phyloP scores from a whole-genome alignment of 495 filamentous ascomycete species.

The Aspergillus avenaceus region DNA sequence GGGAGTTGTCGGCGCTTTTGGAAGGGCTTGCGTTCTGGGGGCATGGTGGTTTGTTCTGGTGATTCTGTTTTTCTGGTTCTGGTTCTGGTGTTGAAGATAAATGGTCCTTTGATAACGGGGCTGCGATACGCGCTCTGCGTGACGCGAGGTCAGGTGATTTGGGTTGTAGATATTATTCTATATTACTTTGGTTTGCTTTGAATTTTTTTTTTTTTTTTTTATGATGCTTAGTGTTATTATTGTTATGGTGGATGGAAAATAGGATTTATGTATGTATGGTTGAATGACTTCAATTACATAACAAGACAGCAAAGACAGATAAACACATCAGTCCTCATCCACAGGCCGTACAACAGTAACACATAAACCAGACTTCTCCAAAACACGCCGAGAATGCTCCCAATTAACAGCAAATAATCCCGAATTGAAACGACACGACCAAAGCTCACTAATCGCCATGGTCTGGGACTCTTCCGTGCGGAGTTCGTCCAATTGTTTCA shows the following conservation, averaged over 20 bases:
- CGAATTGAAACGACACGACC: constrained; percentile 42
- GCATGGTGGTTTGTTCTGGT: constrained; percentile 19
- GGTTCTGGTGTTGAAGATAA: background rate
- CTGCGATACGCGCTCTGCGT: constrained; percentile 6
- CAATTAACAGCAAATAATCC: constrained; percentile 39
- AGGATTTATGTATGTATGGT: too few relatives aligned
- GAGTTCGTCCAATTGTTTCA: constrained; percentile 21
- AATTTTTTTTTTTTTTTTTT: too few relatives aligned
- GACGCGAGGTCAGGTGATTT: constrained; percentile 37
- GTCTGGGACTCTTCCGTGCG: constrained; percentile 2
- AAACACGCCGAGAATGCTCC: constrained; percentile 17
- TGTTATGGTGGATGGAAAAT: too few relatives aligned
- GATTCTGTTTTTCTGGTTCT: background rate
- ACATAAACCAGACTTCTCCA: constrained; percentile 18
- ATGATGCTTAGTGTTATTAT: too few relatives aligned
- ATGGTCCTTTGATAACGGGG: background rate
- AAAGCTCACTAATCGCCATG: constrained; percentile 18
- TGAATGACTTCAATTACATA: too few relatives aligned
- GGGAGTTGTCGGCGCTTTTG: constrained; percentile 43
- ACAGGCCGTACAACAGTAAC: constrained; percentile 25
- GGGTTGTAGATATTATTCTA: background rate
- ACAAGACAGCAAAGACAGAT: too few relatives aligned
- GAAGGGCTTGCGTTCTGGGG: constrained; percentile 29
- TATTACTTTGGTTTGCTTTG: background rate
- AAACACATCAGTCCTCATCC: constrained; percentile 7